Base-by-base conservation (phyloP, 129 eudicot genomes). In the Flaveria sonorensis region DNA sequence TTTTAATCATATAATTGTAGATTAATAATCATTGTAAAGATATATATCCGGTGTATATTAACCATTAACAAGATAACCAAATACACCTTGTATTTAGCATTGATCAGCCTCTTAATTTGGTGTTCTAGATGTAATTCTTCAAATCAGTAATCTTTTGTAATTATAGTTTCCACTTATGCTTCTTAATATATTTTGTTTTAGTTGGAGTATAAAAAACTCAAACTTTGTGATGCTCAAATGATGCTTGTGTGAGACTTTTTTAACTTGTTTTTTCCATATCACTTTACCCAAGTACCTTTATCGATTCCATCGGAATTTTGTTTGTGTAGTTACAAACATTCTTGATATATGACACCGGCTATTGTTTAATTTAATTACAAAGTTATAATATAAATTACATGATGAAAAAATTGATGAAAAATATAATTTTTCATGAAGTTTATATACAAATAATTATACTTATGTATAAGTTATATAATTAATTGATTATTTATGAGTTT, bases 81-180 rank as follows among this genome's bases (percentile, higher is more conserved):
- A 59, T 21, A 59, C 45, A 79, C 79, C 67, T 10, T 79, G 83
- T 79, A 80, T 43, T 74, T 80, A 80, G 79, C 67, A 43, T 69
- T 77, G n/a, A 77, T 55, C 42, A 68, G 68, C 50, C 11, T n/a
- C 39, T 77, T 52, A 40, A 13, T 20, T 78, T 57, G 82, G 75
- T 69, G 63, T 78, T 69, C 52, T 60, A 59, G 71, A 70, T 61
- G 82, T 70, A 78, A 78, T 43, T 48, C 51, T 71, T 70, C 51
- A 23, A 20, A 57, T 69, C 63, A 57, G 15, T 18, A 68, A 46
- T 70, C 76, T 70, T 77, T 69, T 70, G 77, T 57, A 78, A 70
- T 78, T 70, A 78, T 75, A 63, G 65, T 30, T 79, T 60, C 16
- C 11, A 55, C 36, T 59, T 15, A 1, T 10, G 28, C 10, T 69